phyloP scores from a whole-genome alignment of 2,329 filamentous ascomycete species.

The Simplicillium aogashimaense region DNA sequence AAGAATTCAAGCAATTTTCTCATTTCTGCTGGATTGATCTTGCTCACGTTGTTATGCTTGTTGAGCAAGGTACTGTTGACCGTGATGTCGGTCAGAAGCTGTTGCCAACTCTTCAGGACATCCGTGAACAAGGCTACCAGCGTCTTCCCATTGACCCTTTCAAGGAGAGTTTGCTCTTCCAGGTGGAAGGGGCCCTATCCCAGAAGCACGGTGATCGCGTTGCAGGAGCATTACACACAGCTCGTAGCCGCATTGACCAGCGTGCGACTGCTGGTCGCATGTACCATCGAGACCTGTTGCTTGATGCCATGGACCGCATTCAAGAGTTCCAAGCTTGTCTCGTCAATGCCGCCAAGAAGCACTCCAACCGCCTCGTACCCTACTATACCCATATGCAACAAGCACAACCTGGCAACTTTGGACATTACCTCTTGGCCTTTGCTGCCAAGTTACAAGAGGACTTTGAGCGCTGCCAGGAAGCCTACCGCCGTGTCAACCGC shows the following conservation, averaged over 20 bases:
- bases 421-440: slow-evolving; percentile 14
- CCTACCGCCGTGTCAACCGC: slow-evolving; percentile 5
- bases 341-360: slow-evolving; percentile 2
- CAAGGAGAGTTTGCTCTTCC: slow-evolving; percentile 6
- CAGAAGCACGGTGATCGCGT: slow-evolving; percentile 7
- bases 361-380: slow-evolving; percentile 2
- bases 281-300: slow-evolving; percentile 3
- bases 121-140: slow-evolving; percentile 3
- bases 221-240: slow-evolving; percentile 8
- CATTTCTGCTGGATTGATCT: slow-evolving; percentile 9
- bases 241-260: slow-evolving; percentile 9
- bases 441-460: slow-evolving; percentile 5
- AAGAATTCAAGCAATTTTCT: slow-evolving; percentile 7
- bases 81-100: slow-evolving; percentile 2
- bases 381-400: slow-evolving; percentile 9
- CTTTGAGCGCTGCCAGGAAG: slow-evolving; percentile 7
- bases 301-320: slow-evolving; percentile 6
- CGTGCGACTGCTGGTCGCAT: slow-evolving; percentile 8
- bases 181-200: slow-evolving; percentile 3
- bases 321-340: slow-evolving; percentile 4
- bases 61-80: slow-evolving; percentile 6
- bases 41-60: slow-evolving; percentile 9
- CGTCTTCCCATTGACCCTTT: slow-evolving; percentile 4
- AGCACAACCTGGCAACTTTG: slow-evolving; percentile 8
- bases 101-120: slow-evolving; percentile 4